Conservation (phyloP, 192 early-diverging fungal species). For the Coemansia sp. region DNA sequence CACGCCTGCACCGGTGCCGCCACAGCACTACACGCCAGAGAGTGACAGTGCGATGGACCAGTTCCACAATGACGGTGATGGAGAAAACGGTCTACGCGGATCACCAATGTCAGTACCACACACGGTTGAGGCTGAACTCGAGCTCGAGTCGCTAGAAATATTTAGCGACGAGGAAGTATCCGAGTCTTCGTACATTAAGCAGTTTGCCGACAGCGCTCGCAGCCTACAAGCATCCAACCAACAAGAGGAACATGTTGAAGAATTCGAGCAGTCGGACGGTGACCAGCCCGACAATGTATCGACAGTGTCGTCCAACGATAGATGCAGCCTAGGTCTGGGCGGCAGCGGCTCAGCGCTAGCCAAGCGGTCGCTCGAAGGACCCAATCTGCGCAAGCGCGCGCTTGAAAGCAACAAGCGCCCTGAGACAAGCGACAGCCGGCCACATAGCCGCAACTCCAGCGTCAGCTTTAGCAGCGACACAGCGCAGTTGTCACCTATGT, state of each 20-base stretch:
- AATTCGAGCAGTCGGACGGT: constrained; percentile 5
- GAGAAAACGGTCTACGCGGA: neutral
- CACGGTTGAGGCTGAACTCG: constrained; percentile 21
- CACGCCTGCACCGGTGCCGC: constrained; percentile 19
- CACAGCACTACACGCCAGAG: constrained; percentile 13
- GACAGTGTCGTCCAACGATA: constrained; percentile 37
- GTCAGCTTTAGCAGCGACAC: constrained; percentile 19
- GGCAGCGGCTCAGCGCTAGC: constrained; percentile 13
- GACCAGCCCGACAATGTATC: constrained; percentile 32
- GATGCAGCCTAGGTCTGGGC: constrained; percentile 43
- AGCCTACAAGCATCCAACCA: neutral
- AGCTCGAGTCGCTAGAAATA: constrained; percentile 23
- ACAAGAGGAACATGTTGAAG: constrained; percentile 7
- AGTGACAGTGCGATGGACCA: constrained; percentile 16
- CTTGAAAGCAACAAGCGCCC: constrained; percentile 18
- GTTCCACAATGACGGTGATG: neutral
- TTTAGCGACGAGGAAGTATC: constrained; percentile 39
- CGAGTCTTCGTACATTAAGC: constrained; percentile 44
- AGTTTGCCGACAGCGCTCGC: constrained; percentile 29
- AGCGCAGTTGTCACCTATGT: constrained; percentile 11
- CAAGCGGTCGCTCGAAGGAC: constrained; percentile 19
- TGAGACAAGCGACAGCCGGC: constrained; percentile 10
- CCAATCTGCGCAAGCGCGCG: constrained; percentile 27
- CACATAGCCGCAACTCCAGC: constrained; percentile 16
- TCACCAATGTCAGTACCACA: neutral